Evolutionary conservation across 345 rosid genomes (phyloP).

Genomic region (Eucalyptus pauciflora): DNA sequence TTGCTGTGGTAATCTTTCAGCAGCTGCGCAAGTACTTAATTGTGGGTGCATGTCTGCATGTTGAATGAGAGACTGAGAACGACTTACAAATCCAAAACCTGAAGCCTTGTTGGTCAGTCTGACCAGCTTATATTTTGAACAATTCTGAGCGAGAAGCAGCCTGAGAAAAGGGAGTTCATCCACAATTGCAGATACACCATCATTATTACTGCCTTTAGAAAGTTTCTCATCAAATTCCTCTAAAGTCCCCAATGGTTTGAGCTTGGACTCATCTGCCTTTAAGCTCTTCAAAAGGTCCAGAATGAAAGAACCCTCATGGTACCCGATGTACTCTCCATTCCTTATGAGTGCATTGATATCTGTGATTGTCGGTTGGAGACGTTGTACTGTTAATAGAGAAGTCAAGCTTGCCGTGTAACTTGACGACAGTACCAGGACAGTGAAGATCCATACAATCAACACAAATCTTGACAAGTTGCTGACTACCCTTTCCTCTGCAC

Average conservation of each 20-base stretch:
- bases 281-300: not conserved
- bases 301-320: conserved; percentile 4
- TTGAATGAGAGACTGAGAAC: not conserved
- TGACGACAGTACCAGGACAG: conserved; percentile 1
- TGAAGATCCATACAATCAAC: conserved; percentile 5
- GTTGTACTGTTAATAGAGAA: conserved; percentile 1
- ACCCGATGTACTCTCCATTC: conserved; percentile 3
- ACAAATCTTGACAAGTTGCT: conserved; percentile 4
- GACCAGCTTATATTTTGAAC: conserved; percentile 4
- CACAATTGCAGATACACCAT: conserved; percentile 19
- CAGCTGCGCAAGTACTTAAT: not conserved
- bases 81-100: conserved; percentile 30
- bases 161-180: conserved; percentile 13
- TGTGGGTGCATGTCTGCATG: not conserved
- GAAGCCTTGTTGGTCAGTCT: conserved; percentile 1
- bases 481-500: conserved; percentile 4
- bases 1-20: not conserved
- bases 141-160: conserved; percentile 3
- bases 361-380: not conserved
- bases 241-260: not conserved
- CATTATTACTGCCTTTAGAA: conserved; percentile 6
- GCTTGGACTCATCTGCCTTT: not conserved
- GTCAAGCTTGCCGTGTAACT: conserved; percentile 15
- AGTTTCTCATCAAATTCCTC: not conserved
- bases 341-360: not conserved